Conservation (phyloP, 371 early-diverging fungal genomes). For the Syncephalastrum sp. region DNA sequence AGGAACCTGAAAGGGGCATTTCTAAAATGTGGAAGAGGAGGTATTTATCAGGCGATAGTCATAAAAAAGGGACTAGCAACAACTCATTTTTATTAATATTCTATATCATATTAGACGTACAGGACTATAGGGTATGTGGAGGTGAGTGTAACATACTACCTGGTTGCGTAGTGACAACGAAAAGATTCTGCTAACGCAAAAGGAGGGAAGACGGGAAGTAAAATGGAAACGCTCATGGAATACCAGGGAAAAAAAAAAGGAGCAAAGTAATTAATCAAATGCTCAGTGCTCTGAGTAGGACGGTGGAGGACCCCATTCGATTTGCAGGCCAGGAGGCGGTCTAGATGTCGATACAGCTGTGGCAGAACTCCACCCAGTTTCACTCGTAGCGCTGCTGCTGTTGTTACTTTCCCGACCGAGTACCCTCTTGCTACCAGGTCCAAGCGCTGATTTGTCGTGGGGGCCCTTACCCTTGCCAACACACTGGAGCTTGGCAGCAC, state of each 20-base stretch:
- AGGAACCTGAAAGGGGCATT: no score
- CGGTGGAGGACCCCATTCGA: slow-evolving; percentile 24
- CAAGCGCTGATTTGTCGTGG: slow-evolving; percentile 11
- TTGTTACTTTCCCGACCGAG: slow-evolving; percentile 6
- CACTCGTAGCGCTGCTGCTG: background rate
- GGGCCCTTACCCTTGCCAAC: background rate
- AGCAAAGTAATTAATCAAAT: background rate
- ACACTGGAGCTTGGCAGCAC: no score
- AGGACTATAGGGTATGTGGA: no score
- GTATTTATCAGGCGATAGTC: no score
- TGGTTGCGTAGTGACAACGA: background rate
- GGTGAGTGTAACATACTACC: no score
- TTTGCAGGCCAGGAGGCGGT: slow-evolving; percentile 11
- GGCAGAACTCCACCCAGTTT: background rate
- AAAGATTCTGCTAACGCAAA: background rate
- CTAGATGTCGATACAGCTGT: background rate
- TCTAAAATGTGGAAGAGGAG: no score
- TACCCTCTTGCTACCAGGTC: background rate
- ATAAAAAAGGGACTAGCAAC: no score
- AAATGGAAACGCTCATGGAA: background rate
- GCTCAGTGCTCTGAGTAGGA: slow-evolving; percentile 12
- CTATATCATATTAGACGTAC: no score
- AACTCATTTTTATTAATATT: no score
- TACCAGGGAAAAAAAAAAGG: slow-evolving; percentile 1
- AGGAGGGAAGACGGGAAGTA: background rate